Base-by-base conservation (phyloP, 805 yeast species). In the Debaryomyces maramus region DNA sequence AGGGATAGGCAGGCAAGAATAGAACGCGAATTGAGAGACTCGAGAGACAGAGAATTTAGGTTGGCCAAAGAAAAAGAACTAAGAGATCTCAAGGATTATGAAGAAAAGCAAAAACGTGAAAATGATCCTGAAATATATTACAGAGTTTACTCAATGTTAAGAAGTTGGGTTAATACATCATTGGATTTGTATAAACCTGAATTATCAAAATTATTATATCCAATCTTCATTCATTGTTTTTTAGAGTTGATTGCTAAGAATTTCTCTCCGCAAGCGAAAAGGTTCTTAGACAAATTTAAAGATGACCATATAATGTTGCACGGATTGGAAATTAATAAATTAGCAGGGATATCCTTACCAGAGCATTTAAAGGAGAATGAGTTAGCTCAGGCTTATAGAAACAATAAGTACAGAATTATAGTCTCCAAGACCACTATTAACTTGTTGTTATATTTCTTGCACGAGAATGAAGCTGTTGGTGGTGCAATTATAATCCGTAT, bases 111-210 rank as follows among this genome's bases (percentile, higher is more conserved):
- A 41, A 65, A 62, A 55, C 63, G 63, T 56, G 76, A 58, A 71
- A 78, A 48, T 73, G 73, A 81, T 39, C 90, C 96, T 1, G 83
- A 80, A 22, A 73, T 79, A 42, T 90, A 86, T 60, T 70, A 75
- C n/a, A 73, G 88, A 33, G 96, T 95, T 1, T 93, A 89, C 64
- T 70, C 82, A 13, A 75, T 88, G 60, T 75, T 89, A 46, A 77
- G 86, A 46, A 81, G 82, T 36, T 93, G 98, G 98, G 86, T 88
- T 29, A 96, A 88, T 51, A 75, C 88, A 13, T 88, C 97, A 0
- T 72, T 93, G 51, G 99, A 91, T 60, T 75, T 93, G 64, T 93
- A 93, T 63, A 85, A 80, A 62, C 89, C 95, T 13, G 97, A 93
- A 61, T 72, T 93, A 44, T 77, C 83, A 41, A 78, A 93, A 48